Base-by-base conservation (phyloP, 2,329 filamentous ascomycete species). In the Teratosphaeria zuluensis region DNA sequence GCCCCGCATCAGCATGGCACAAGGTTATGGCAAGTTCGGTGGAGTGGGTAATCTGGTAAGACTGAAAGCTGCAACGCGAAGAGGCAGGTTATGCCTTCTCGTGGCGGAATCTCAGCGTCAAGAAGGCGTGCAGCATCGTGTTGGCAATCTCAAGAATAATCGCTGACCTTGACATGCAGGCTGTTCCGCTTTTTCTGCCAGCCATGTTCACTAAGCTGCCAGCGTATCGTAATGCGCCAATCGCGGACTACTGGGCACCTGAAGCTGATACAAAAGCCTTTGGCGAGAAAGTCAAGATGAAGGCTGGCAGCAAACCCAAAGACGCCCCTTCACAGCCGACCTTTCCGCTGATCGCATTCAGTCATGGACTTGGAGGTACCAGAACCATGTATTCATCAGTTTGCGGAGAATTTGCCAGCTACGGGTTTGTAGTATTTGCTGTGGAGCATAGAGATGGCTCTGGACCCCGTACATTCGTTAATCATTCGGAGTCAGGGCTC, bases 161-260 rank as follows among this genome's bases (percentile, higher is more conserved):
- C 66, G 77, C 83, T 46, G 79, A 78, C 30, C 65, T 85, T 2
- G 74, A 78, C 9, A 65, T 75, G 48, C 70, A 79, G 0, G 76
- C 79, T 8, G 76, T 83, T 11, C 77, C 77, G 0, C 79, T 81
- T 57, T 81, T 86, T 65, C 77, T 80, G 2, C 73, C 76, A 12
- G 84, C 84, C 0, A 82, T 84, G 74, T 84, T 84, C 61, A 88
- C 84, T 30, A 87, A 86, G 66, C 67, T 88, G 14, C 84, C 84
- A 1, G 84, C 83, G 1, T 84, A 81, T 63, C 77, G 84, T 46
- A 88, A 88, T 67, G 79, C 83, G 5, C 77, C 76, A 31, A 66
- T 84, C 7, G 82, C 84, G 3, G 72, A 73, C n/a, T 76, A 81
- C 65, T 82, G 80, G 78, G 68, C 68, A 11, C 63, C 68, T 4